phyloP scores from a whole-genome alignment of 2,329 filamentous ascomycete species.

The Mycogone perniciosa region DNA sequence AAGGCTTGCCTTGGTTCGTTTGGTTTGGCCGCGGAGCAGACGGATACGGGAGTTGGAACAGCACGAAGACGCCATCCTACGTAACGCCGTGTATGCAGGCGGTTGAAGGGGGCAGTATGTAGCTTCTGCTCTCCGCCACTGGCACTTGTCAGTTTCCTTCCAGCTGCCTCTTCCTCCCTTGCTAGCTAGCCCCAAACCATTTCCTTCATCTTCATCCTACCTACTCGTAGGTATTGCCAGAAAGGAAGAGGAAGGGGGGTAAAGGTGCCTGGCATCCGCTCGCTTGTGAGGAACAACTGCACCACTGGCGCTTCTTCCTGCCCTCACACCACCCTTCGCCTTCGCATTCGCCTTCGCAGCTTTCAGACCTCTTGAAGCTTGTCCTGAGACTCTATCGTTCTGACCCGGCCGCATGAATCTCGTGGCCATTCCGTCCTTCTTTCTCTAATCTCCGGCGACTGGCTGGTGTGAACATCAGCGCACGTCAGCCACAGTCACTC shows the following conservation, averaged over 20 bases:
- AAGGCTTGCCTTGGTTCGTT: not conserved
- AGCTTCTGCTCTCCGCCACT: too few species aligned
- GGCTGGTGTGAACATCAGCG: conserved; percentile 5
- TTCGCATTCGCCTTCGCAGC: not conserved
- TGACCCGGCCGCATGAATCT: not conserved
- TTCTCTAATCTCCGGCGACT: not conserved
- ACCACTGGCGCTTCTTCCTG: not conserved
- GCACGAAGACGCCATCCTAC: conserved; percentile 6
- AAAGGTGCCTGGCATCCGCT: not conserved
- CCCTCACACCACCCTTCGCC: not conserved
- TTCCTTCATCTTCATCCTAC: too few species aligned
- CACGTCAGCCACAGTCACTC: conserved; percentile 5
- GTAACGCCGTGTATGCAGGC: conserved; percentile 1
- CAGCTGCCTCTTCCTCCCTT: not conserved
- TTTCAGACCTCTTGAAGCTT: not conserved
- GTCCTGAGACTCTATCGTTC: not conserved
- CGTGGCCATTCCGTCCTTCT: not conserved
- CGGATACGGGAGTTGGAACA: conserved; percentile 7
- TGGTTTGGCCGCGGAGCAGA: not conserved
- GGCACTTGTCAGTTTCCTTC: not conserved
- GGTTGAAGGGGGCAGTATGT: not conserved
- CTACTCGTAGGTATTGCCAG: too few species aligned
- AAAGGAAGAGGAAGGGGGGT: not conserved
- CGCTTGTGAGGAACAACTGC: not conserved
- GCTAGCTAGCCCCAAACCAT: not conserved